Conservation (phyloP, 108 stramenopile species). For the Skeletonema costatum region DNA sequence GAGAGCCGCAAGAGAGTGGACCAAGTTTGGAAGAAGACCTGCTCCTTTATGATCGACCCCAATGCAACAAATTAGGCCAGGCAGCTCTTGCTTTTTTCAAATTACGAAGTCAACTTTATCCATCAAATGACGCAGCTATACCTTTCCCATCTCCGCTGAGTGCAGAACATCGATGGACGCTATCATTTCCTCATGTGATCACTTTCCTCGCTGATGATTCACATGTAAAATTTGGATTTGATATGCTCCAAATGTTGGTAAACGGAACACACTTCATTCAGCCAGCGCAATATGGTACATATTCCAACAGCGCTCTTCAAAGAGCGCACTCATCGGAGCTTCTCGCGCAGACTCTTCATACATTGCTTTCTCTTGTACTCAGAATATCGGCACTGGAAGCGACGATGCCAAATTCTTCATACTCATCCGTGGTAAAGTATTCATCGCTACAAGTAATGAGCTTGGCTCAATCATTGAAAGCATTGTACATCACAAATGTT, state of each 20-base stretch:
- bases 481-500: constrained; percentile 4
- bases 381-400: constrained; percentile 15
- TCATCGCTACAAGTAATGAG: constrained; percentile 29
- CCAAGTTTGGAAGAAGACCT: constrained; percentile 27
- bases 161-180: constrained; percentile 20
- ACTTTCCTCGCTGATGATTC: constrained; percentile 14
- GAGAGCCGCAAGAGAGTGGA: background rate
- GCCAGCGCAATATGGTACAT: background rate
- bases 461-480: constrained; percentile 19
- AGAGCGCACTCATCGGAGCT: background rate
- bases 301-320: background rate
- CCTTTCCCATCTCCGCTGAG: constrained; percentile 17
- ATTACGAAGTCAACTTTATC: constrained; percentile 4
- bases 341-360: constrained; percentile 17
- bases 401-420: background rate
- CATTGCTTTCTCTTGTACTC: constrained; percentile 24
- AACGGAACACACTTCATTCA: background rate
- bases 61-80: constrained; percentile 24
- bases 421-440: constrained; percentile 3
- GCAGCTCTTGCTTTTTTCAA: constrained; percentile 18
- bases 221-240: constrained; percentile 15
- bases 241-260: constrained; percentile 28
- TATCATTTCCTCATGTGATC: constrained; percentile 22
- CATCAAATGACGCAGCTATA: background rate
- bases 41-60: background rate